Conservation (phyloP, 2,329 filamentous ascomycete genomes). For the Aspergillus ruber region DNA sequence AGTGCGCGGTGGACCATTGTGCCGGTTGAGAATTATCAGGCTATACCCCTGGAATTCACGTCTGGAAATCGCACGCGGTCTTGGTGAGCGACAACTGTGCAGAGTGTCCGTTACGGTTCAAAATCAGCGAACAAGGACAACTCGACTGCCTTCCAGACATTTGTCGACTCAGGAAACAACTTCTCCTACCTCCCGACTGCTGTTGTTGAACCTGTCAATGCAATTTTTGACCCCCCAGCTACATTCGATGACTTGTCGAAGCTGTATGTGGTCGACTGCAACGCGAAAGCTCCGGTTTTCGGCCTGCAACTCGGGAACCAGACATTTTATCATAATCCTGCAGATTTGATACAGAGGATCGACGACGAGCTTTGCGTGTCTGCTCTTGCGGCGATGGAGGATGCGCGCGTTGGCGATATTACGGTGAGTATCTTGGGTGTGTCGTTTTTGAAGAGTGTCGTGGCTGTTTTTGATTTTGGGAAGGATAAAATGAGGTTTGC, state of each 20-base stretch:
- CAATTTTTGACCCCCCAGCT: slow-evolving; percentile 39
- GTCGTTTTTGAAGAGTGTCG: slow-evolving; percentile 45
- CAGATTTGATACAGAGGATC: slow-evolving; percentile 25
- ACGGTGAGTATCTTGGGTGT: slow-evolving; percentile 40
- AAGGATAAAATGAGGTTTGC: slow-evolving; percentile 44
- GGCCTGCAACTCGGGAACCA: slow-evolving; percentile 35
- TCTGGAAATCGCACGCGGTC: slow-evolving; percentile 21
- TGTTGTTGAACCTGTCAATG: slow-evolving; percentile 36
- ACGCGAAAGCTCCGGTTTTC: slow-evolving; percentile 36
- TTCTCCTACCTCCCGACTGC: slow-evolving; percentile 33
- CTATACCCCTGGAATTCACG: slow-evolving; percentile 18
- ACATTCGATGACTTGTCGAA: slow-evolving; percentile 22
- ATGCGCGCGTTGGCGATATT: slow-evolving; percentile 23
- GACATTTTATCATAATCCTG: slow-evolving; percentile 26
- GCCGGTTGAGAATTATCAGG: slow-evolving; percentile 29
- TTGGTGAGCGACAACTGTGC: slow-evolving; percentile 34
- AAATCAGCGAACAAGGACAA: slow-evolving; percentile 12
- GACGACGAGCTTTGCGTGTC: slow-evolving; percentile 14
- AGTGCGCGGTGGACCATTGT: too few relatives aligned
- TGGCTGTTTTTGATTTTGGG: slow-evolving; percentile 47
- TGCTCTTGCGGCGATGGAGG: slow-evolving; percentile 20
- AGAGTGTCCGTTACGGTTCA: slow-evolving; percentile 21
- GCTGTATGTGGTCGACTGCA: slow-evolving; percentile 38
- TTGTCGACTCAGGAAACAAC: slow-evolving; percentile 35
- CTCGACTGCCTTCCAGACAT: slow-evolving; percentile 29